A percentile compares a stretch with the other conserved stretches of the same genome.
phyloP scores from a whole-genome alignment of 371 early-diverging fungal species.

The Chytridium lagenaria region DNA sequence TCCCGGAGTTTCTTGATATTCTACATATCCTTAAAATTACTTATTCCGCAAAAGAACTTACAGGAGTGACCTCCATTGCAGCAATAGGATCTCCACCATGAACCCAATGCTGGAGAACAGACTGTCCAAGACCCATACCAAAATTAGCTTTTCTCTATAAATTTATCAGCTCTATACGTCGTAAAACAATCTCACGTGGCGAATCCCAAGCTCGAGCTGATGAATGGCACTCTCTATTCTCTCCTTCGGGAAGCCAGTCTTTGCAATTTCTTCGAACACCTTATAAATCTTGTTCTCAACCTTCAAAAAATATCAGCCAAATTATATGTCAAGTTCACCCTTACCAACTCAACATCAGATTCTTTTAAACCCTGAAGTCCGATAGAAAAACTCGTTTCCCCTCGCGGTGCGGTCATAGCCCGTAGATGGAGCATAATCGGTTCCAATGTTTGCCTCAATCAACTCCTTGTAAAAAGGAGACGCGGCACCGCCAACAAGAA shows the following conservation, averaged over 20 bases:
- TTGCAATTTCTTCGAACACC: slow-evolving; percentile 70
- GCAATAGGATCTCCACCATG: slow-evolving; percentile 88
- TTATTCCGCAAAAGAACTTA: neutral
- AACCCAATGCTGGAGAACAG: slow-evolving; percentile 81
- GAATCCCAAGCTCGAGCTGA: slow-evolving; percentile 85
- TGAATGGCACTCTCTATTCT: slow-evolving; percentile 90
- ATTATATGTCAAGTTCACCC: neutral
- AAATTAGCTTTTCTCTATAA: slow-evolving; percentile 83
- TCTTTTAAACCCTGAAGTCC: slow-evolving; percentile 74
- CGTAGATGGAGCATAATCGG: slow-evolving; percentile 90
- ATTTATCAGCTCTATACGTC: too few relatives aligned
- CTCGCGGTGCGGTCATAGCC: slow-evolving; percentile 80
- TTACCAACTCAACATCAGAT: slow-evolving; percentile 61
- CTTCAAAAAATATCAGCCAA: slow-evolving; percentile 27
- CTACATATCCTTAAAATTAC: slow-evolving; percentile 40
- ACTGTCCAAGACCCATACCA: slow-evolving; percentile 83
- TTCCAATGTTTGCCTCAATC: slow-evolving; percentile 90
- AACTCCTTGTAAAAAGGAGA: slow-evolving; percentile 95
- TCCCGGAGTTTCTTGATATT: slow-evolving; percentile 75
- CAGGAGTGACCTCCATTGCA: slow-evolving; percentile 79
- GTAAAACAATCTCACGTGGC: slow-evolving; percentile 75
- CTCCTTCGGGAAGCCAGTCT: slow-evolving; percentile 77
- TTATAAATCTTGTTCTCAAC: slow-evolving; percentile 73
- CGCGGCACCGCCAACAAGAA: slow-evolving; percentile 86
- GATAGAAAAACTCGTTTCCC: slow-evolving; percentile 64